Evolutionary conservation across 768 basidiomycete species (phyloP).

Genomic region (Leccinum imitatum): DNA sequence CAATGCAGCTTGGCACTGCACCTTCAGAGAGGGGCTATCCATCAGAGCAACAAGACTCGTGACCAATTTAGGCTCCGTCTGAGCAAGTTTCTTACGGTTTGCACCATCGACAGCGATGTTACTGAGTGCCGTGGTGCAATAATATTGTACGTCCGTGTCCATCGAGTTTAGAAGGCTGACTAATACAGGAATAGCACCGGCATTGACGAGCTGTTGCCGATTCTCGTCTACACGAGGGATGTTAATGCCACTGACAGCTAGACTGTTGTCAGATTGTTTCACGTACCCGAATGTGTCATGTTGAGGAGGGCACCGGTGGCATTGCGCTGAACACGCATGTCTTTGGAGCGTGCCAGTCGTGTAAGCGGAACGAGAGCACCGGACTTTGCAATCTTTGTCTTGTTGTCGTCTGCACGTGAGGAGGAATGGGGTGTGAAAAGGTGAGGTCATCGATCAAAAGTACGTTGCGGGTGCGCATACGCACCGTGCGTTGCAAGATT

Average conservation of each 20-base stretch:
- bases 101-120: slow-evolving; percentile 97
- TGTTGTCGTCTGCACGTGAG: slow-evolving; percentile 83
- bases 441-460: slow-evolving; percentile 3
- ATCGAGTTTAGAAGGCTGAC: slow-evolving; percentile 92
- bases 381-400: slow-evolving; percentile 99
- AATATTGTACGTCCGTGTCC: slow-evolving; percentile 99
- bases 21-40: slow-evolving; percentile 97
- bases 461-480: slow-evolving; percentile 25
- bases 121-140: slow-evolving; percentile 96
- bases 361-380: slow-evolving; percentile 98
- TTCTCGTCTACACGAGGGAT: slow-evolving; percentile 77
- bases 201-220: slow-evolving; percentile 95
- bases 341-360: slow-evolving; percentile 93
- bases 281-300: slow-evolving; percentile 96
- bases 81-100: slow-evolving; percentile 93
- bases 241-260: slow-evolving; percentile 6
- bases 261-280: neutral
- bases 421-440: slow-evolving; percentile 3
- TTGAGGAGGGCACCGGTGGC: slow-evolving; percentile 97
- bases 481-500: slow-evolving; percentile 97
- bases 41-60: slow-evolving; percentile 91
- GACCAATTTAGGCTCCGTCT: slow-evolving; percentile 92
- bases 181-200: slow-evolving; percentile 96
- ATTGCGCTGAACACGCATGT: slow-evolving; percentile 98
- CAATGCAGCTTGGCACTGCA: slow-evolving; percentile 97